Conservation (phyloP, 371 early-diverging fungal genomes). For the Syncephalastrum contaminatum region DNA sequence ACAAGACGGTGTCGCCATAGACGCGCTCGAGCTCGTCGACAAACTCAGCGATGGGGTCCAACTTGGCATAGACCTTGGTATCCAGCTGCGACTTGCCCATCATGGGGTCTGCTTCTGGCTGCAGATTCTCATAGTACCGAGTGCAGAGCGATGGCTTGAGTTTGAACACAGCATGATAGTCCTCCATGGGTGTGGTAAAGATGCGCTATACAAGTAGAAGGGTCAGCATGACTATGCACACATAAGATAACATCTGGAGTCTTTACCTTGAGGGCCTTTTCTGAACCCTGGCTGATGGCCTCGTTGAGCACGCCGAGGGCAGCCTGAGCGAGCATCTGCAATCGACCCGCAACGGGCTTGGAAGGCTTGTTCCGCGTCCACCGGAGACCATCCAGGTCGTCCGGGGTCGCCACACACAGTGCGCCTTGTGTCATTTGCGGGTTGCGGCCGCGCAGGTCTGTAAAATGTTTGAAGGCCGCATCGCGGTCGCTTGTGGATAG, state of each 20-base stretch:
- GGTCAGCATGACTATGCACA: neutral
- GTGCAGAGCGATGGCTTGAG: slow-evolving; percentile 57
- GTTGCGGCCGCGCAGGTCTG: slow-evolving; percentile 39
- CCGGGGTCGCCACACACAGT: slow-evolving; percentile 67
- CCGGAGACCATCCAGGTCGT: slow-evolving; percentile 57
- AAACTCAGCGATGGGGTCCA: slow-evolving; percentile 66
- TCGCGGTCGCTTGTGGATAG: slow-evolving; percentile 47
- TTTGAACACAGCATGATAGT: slow-evolving; percentile 68
- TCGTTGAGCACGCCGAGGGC: slow-evolving; percentile 50
- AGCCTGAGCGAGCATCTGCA: slow-evolving; percentile 63
- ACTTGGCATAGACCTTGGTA: slow-evolving; percentile 45
- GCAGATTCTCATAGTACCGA: slow-evolving; percentile 59
- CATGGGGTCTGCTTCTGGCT: slow-evolving; percentile 45
- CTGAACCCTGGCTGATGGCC: slow-evolving; percentile 17
- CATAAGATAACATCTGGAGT: neutral
- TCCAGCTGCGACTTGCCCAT: slow-evolving; percentile 37
- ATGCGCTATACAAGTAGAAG: slow-evolving; percentile 35
- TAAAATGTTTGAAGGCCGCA: slow-evolving; percentile 43
- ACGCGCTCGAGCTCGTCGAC: slow-evolving; percentile 58
- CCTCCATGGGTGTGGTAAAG: slow-evolving; percentile 69
- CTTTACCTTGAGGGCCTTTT: slow-evolving; percentile 35
- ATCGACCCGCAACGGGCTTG: slow-evolving; percentile 56
- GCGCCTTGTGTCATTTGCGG: slow-evolving; percentile 49
- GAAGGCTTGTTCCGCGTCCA: slow-evolving; percentile 54
- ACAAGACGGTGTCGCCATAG: slow-evolving; percentile 55